phyloP scores from a whole-genome alignment of 75 land plant genomes.

The Larix kaempferi region DNA sequence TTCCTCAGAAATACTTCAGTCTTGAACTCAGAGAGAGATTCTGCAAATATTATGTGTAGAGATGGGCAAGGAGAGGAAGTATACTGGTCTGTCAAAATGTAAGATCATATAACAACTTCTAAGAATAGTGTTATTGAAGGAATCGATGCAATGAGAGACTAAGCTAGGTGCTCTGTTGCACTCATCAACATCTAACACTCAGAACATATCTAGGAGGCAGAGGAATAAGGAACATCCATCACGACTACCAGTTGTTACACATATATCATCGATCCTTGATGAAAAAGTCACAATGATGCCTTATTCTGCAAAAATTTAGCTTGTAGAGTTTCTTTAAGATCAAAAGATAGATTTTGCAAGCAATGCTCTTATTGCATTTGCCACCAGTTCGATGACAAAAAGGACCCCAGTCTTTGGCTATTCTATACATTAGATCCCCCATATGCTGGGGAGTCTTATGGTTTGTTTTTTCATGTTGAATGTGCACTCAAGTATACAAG shows the following conservation, averaged over 20 bases:
- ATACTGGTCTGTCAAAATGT: conserved; percentile 38
- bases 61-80: conserved; percentile 50
- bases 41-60: conserved; percentile 39
- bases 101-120: conserved; percentile 28
- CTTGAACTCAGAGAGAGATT: conserved; percentile 39
- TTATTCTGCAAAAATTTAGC: conserved; percentile 59
- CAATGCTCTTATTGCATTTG: conserved; percentile 92
- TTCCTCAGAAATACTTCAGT: conserved; percentile 31
- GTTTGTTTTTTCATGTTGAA: conserved; percentile 80
- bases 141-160: not conserved
- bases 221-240: conserved; percentile 23
- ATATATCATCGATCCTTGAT: conserved; percentile 5
- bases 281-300: conserved; percentile 1
- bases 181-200: conserved; percentile 4
- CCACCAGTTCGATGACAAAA: conserved; percentile 76
- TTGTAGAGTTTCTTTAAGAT: conserved; percentile 44
- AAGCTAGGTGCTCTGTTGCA: not conserved
- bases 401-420: conserved; percentile 90
- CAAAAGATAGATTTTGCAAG: conserved; percentile 63
- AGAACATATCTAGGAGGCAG: conserved; percentile 18
- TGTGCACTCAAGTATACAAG: conserved; percentile 61
- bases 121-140: conserved; percentile 9
- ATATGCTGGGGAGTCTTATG: conserved; percentile 52
- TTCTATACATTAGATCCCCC: conserved; percentile 59
- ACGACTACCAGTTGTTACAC: conserved; percentile 23